phyloP scores from a whole-genome alignment of 441 rosid species.

The Arabidopsis hybrid region DNA sequence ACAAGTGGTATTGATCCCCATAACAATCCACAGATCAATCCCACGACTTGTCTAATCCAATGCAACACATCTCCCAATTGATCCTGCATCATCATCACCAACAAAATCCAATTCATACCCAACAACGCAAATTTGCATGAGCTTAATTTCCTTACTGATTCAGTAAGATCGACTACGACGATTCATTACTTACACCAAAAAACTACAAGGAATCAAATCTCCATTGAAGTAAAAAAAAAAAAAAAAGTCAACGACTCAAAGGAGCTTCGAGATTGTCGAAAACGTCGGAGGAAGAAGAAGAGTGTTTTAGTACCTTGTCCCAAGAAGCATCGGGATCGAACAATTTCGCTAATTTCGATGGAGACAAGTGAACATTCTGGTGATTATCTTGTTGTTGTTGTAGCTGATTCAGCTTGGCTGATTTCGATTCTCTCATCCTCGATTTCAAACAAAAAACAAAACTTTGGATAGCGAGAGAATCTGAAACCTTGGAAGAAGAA shows the following conservation, averaged over 20 bases:
- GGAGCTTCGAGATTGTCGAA: slow-evolving; percentile 5
- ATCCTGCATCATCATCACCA: slow-evolving; percentile 65
- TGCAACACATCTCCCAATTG: slow-evolving; percentile 97
- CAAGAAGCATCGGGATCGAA: slow-evolving; percentile 92
- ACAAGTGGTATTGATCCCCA: slow-evolving; percentile 86
- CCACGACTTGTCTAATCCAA: slow-evolving; percentile 90
- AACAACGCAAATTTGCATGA: not conserved
- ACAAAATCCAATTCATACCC: slow-evolving; percentile 3
- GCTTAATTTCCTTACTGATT: not conserved
- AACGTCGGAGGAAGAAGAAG: not conserved
- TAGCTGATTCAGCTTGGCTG: slow-evolving; percentile 57
- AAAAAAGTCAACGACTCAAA: slow-evolving; percentile 10
- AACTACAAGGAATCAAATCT: not conserved
- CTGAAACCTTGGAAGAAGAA: slow-evolving; percentile 14
- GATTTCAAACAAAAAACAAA: slow-evolving; percentile 9
- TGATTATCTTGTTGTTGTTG: slow-evolving; percentile 52
- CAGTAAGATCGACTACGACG: slow-evolving; percentile 1
- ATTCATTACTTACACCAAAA: not conserved
- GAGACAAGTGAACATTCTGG: slow-evolving; percentile 59
- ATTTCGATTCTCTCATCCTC: slow-evolving; percentile 78
- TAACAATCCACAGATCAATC: slow-evolving; percentile 78
- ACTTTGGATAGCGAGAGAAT: slow-evolving; percentile 21
- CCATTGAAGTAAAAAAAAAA: not conserved
- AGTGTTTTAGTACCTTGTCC: slow-evolving; percentile 66
- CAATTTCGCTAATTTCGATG: slow-evolving; percentile 73